These are phyloP conservation scores for Eimeria maxima DNA, from an alignment of 169 alveolate genomes.

Conservation along the genomic window DNA sequence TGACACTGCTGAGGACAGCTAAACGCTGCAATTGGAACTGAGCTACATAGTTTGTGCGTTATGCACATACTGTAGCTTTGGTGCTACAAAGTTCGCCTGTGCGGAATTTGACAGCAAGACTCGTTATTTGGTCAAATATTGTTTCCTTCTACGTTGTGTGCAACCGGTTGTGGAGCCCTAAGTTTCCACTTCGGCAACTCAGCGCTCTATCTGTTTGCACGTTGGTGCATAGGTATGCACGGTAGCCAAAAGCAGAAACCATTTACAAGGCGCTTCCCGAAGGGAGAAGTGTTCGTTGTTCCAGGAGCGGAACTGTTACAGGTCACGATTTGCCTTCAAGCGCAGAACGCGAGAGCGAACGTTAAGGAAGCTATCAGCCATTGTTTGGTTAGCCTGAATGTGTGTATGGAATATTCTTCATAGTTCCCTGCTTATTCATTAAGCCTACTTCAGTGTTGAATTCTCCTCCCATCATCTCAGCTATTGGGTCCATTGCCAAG, in stretches of 20 bases:
- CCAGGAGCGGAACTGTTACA: conserved; percentile 2
- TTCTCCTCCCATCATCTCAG: conserved; percentile 77
- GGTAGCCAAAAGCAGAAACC: not conserved
- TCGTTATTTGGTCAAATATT: not conserved
- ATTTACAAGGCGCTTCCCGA: not conserved
- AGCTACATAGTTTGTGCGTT: not conserved
- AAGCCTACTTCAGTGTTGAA: conserved; percentile 71
- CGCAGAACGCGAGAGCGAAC: conserved; percentile 76
- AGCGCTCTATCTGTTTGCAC: not conserved
- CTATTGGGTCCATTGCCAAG: conserved; percentile 56
- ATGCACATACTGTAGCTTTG: not conserved
- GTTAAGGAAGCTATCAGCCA: conserved; percentile 77
- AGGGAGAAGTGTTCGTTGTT: not conserved
- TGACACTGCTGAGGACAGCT: not conserved
- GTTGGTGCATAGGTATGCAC: not conserved
- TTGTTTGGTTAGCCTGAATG: conserved; percentile 48
- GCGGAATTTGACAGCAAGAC: not conserved
- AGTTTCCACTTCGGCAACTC: not conserved
- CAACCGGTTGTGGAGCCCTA: not conserved
- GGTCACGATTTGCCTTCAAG: conserved; percentile 67
- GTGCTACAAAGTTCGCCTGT: not conserved
- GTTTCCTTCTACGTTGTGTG: not conserved
- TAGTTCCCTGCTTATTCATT: no score
- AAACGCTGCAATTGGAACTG: not conserved
- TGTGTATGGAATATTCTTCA: not conserved